A percentile compares a stretch with the other conserved stretches of the same genome.
phyloP scores from a whole-genome alignment of 2,329 filamentous ascomycete genomes.

The Aspergillus ruber region DNA sequence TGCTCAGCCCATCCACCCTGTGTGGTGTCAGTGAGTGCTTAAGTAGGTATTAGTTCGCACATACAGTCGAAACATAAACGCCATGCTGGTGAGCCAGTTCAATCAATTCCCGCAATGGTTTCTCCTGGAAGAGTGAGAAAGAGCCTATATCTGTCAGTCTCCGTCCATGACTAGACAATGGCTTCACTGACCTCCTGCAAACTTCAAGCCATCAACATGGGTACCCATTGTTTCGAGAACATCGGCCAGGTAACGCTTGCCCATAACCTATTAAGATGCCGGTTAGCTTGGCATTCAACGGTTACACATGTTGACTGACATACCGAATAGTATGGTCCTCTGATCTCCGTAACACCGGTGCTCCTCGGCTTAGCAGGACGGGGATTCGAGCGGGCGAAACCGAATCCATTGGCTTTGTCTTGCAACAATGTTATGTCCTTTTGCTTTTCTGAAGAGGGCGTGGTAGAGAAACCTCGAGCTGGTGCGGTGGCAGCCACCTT shows the following conservation, averaged over 20 bases:
- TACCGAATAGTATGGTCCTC: constrained; percentile 51
- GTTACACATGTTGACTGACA: constrained; percentile 1
- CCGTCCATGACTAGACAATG: neutral
- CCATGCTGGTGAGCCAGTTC: constrained; percentile 45
- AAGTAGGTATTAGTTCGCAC: neutral
- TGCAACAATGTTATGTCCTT: constrained; percentile 37
- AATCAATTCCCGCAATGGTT: constrained; percentile 41
- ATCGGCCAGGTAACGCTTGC: constrained; percentile 47
- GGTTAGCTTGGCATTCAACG: neutral
- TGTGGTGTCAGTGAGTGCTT: neutral
- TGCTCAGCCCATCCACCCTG: constrained; percentile 52
- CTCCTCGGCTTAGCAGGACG: constrained; percentile 44
- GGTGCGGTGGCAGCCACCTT: constrained; percentile 5
- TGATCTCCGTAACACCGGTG: constrained; percentile 49
- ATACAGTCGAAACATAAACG: constrained; percentile 49
- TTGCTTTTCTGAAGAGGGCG: constrained; percentile 3
- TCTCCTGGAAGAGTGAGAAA: constrained; percentile 47
- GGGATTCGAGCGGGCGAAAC: constrained; percentile 47
- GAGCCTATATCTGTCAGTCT: constrained; percentile 29
- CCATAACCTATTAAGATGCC: constrained; percentile 36
- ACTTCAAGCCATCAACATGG: constrained; percentile 52
- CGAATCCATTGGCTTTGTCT: constrained; percentile 45
- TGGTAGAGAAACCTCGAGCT: constrained; percentile 15
- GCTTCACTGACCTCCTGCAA: constrained; percentile 39
- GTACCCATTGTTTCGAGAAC: constrained; percentile 51